phyloP scores from a whole-genome alignment of 1,284 basidiomycete genomes.

The Ganoderma lucidum region DNA sequence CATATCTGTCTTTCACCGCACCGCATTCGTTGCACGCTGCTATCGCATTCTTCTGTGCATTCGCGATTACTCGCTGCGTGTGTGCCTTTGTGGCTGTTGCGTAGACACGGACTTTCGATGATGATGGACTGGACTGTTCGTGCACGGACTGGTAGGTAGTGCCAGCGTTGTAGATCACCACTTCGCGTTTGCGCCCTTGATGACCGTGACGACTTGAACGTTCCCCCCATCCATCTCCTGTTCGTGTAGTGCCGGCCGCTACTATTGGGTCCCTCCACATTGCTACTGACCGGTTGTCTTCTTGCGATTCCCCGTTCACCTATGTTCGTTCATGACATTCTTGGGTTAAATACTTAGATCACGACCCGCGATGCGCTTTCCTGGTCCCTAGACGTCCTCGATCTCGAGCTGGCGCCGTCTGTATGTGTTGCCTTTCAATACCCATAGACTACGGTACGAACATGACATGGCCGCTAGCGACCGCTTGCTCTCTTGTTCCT shows the following conservation, averaged over 20 bases:
- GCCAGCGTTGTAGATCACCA: conserved; percentile 8
- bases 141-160: conserved; percentile 8
- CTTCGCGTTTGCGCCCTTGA: not conserved
- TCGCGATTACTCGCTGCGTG: not conserved
- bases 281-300: not conserved
- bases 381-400: not conserved
- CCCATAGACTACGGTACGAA: not conserved
- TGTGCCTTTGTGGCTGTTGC: not conserved
- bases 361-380: not conserved
- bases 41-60: conserved; percentile 23
- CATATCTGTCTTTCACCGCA: conserved; percentile 20
- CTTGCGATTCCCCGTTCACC: not conserved
- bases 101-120: conserved; percentile 2
- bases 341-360: not conserved
- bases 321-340: not conserved
- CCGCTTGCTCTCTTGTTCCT: not conserved
- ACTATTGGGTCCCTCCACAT: not conserved
- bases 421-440: not conserved
- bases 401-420: not conserved
- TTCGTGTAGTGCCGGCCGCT: not conserved
- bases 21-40: conserved; percentile 16
- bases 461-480: not conserved
- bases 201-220: not conserved
- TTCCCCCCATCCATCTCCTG: not conserved
- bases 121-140: conserved; percentile 5